Evolutionary conservation across 2,329 filamentous ascomycete species (phyloP).

Genomic region (Alternaria infectoria): DNA sequence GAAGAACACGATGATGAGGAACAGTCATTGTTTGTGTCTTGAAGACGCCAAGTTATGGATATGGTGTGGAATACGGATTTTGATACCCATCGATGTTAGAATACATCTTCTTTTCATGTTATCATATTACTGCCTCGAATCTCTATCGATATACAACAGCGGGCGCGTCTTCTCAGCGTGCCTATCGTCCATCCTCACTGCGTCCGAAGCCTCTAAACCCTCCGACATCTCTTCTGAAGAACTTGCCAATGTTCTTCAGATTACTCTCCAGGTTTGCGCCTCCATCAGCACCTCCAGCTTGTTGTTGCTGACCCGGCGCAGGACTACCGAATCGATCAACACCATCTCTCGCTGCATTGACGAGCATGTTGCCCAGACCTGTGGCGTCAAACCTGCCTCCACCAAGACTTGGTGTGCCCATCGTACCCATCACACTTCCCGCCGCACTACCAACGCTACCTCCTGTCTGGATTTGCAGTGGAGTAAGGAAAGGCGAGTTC

Average conservation of each 20-base stretch:
- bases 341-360: conserved; percentile 85
- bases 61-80: background rate
- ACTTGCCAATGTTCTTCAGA: conserved; percentile 93
- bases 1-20: conserved; percentile 11
- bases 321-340: conserved; percentile 75
- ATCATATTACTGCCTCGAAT: background rate
- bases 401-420: conserved; percentile 46
- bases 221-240: conserved; percentile 88
- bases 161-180: too few relatives aligned
- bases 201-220: conserved; percentile 47
- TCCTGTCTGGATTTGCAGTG: conserved; percentile 41
- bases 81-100: background rate
- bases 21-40: background rate
- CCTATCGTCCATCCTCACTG: conserved; percentile 39
- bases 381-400: conserved; percentile 73
- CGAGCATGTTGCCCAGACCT: conserved; percentile 82
- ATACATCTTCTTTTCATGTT: background rate
- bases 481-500: conserved; percentile 45
- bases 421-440: conserved; percentile 47
- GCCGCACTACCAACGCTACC: conserved; percentile 51
- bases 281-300: conserved; percentile 31
- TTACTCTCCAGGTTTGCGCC: conserved; percentile 87
- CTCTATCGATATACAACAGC: background rate
- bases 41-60: background rate
- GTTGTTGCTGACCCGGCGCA: conserved; percentile 41